phyloP scores from a whole-genome alignment of 805 yeast genomes.

The Candida nanaspora region DNA sequence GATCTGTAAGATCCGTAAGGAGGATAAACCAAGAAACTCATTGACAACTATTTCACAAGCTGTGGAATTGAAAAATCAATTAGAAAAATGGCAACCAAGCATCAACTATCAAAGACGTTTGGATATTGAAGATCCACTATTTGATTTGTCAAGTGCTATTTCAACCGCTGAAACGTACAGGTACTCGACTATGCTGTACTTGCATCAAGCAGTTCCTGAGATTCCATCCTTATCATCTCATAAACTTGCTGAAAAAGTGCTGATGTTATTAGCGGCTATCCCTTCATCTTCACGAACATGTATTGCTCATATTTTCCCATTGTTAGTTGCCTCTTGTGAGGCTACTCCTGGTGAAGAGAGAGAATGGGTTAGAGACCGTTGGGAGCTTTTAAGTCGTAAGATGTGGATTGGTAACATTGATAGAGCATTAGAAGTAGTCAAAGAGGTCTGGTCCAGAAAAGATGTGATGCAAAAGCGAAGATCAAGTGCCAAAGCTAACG shows the following conservation, averaged over 20 bases:
- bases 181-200: constrained; percentile 47
- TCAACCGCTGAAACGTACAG: constrained; percentile 69
- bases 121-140: constrained; percentile 34
- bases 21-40: constrained; percentile 30
- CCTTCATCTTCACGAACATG: constrained; percentile 51
- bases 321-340: constrained; percentile 61
- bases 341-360: constrained; percentile 52
- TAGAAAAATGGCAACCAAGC: constrained; percentile 50
- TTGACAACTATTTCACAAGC: constrained; percentile 46
- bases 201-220: constrained; percentile 69
- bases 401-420: constrained; percentile 65
- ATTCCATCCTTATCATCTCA: constrained; percentile 49
- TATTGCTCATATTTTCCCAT: constrained; percentile 58
- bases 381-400: constrained; percentile 45
- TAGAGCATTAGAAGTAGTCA: constrained; percentile 58
- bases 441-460: constrained; percentile 64
- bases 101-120: constrained; percentile 9
- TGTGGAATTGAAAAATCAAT: constrained; percentile 42
- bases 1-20: constrained; percentile 28
- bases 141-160: constrained; percentile 54
- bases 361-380: constrained; percentile 51
- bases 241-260: constrained; percentile 50
- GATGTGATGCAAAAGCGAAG: constrained; percentile 31
- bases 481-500: neutral
- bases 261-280: constrained; percentile 54